These are phyloP conservation scores for Alloteropsis angusta DNA, from an alignment of 202 grass and related monocot species.

Conservation along the genomic window DNA sequence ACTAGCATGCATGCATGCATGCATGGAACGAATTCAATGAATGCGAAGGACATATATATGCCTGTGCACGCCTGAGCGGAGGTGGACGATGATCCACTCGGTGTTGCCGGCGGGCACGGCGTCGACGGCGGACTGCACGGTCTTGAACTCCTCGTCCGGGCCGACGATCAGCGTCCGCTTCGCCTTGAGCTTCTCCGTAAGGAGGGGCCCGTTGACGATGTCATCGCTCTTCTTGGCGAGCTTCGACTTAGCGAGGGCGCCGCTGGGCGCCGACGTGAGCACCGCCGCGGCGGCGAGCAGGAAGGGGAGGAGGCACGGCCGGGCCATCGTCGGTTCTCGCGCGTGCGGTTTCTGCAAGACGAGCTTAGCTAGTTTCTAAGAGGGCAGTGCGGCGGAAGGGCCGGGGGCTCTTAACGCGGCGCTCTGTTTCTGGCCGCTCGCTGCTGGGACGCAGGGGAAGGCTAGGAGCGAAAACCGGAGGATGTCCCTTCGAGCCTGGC, in stretches of 20 bases:
- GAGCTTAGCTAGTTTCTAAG: background rate
- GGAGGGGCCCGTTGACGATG: constrained; percentile 43
- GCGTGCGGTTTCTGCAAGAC: background rate
- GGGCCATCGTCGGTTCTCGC: constrained; percentile 15
- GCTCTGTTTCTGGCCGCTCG: constrained; percentile 26
- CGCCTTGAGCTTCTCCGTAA: constrained; percentile 46
- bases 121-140: constrained; percentile 59
- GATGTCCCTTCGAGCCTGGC: too few species aligned
- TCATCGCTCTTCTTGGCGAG: constrained; percentile 37
- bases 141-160: constrained; percentile 50
- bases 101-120: constrained; percentile 51
- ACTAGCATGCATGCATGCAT: too few species aligned
- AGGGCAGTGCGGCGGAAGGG: background rate
- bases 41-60: too few species aligned
- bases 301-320: background rate
- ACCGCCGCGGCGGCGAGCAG: background rate
- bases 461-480: constrained; percentile 28
- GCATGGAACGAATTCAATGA: too few species aligned
- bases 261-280: background rate
- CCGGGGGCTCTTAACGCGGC: constrained; percentile 8
- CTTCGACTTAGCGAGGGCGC: constrained; percentile 15
- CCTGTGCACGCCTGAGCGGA: constrained; percentile 52
- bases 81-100: constrained; percentile 68
- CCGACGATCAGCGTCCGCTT: constrained; percentile 51
- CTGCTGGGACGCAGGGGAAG: background rate